phyloP scores from a whole-genome alignment of 2,329 filamentous ascomycete genomes.

The Cytospora schulzeri region DNA sequence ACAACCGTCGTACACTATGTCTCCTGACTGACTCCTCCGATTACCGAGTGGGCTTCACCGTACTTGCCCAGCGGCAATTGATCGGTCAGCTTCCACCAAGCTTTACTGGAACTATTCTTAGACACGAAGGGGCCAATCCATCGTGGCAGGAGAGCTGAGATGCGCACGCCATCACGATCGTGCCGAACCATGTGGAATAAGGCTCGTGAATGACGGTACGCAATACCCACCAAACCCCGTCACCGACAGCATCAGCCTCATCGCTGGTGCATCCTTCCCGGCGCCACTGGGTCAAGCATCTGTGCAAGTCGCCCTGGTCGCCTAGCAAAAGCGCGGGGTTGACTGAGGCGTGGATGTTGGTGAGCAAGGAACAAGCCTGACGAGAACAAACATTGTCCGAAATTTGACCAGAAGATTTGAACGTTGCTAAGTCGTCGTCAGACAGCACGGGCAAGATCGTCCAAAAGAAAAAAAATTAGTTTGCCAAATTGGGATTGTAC shows the following conservation, averaged over 20 bases:
- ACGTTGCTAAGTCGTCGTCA: conserved; percentile 13
- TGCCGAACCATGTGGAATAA: conserved; percentile 1
- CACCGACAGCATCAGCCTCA: conserved; percentile 21
- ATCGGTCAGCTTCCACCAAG: background rate
- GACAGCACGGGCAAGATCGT: background rate
- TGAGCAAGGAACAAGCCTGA: conserved; percentile 19
- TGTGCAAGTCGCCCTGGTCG: conserved; percentile 2
- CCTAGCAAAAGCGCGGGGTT: conserved; percentile 1
- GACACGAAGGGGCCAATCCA: background rate
- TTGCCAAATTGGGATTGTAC: conserved; percentile 21
- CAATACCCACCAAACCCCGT: conserved; percentile 11
- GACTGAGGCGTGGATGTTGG: conserved; percentile 2
- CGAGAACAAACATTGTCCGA: background rate
- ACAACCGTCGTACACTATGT: background rate
- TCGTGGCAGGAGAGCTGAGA: background rate
- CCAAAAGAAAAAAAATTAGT: background rate
- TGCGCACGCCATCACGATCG: conserved; percentile 1
- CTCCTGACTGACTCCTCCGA: background rate
- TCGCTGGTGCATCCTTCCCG: background rate
- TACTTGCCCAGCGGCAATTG: background rate
- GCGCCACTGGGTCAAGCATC: background rate
- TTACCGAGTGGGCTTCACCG: too few relatives aligned
- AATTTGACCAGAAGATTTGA: background rate
- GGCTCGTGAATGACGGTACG: conserved; percentile 9
- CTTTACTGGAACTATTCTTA: conserved; percentile 20